Percentiles rank a stretch among this genome's conserved stretches.
Evolutionary conservation across 768 basidiomycete species (phyloP).

Genomic region (Phaeotremella fagi): DNA sequence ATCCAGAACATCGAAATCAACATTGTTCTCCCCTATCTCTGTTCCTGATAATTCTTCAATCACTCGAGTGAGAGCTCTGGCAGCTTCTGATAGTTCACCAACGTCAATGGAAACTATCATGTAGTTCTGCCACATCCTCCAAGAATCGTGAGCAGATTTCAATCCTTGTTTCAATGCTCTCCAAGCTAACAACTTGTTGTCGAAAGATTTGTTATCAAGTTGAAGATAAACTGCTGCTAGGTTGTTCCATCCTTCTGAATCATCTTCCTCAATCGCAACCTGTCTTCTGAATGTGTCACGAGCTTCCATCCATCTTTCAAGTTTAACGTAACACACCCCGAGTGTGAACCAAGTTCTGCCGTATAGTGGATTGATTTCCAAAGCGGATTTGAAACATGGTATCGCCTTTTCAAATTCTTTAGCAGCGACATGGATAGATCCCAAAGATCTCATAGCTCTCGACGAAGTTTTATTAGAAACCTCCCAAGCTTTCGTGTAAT

Average conservation of each 20-base stretch:
- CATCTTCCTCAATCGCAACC: constrained; percentile 88
- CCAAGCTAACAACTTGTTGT: constrained; percentile 79
- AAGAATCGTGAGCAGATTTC: constrained; percentile 76
- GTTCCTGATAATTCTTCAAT: constrained; percentile 59
- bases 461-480: constrained; percentile 75
- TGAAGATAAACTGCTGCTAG: constrained; percentile 90
- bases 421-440: constrained; percentile 70
- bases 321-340: constrained; percentile 81
- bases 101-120: constrained; percentile 90
- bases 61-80: constrained; percentile 73
- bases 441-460: constrained; percentile 85
- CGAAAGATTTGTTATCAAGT: constrained; percentile 56
- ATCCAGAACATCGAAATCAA: constrained; percentile 85
- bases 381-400: constrained; percentile 64
- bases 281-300: constrained; percentile 77
- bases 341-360: constrained; percentile 92
- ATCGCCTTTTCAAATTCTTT: constrained; percentile 63
- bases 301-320: constrained; percentile 78
- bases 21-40: constrained; percentile 52
- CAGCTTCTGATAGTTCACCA: constrained; percentile 83
- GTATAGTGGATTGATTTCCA: constrained; percentile 80
- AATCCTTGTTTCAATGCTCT: constrained; percentile 87
- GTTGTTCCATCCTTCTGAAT: constrained; percentile 98
- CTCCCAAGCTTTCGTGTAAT: constrained; percentile 81
- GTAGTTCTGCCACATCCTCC: constrained; percentile 99